Conservation (phyloP, 345 rosid species). For the Melastoma malabathricum region DNA sequence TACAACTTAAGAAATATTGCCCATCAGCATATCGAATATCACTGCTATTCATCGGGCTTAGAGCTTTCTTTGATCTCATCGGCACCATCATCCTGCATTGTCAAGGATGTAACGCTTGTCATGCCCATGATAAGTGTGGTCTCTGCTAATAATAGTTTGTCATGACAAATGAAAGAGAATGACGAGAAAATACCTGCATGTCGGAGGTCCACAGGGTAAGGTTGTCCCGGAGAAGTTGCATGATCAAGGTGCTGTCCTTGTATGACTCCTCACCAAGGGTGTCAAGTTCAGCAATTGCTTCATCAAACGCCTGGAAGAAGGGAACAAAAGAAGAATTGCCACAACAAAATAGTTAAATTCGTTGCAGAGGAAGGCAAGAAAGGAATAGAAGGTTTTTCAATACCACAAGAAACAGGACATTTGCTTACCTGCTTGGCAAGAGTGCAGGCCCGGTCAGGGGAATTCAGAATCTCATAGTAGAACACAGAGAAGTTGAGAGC, state of each 20-base stretch:
- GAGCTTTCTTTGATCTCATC: constrained; percentile 75
- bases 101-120: constrained; percentile 5
- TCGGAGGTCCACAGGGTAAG: constrained; percentile 96
- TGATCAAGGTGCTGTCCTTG: constrained; percentile 87
- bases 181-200: constrained; percentile 50
- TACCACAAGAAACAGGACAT: background rate
- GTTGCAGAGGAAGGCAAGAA: background rate
- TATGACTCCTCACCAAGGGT: constrained; percentile 34
- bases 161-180: background rate
- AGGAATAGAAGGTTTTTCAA: background rate
- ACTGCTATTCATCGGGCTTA: constrained; percentile 57
- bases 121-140: too few species aligned
- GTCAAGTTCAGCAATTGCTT: constrained; percentile 14
- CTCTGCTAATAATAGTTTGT: background rate
- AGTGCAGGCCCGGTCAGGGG: constrained; percentile 22
- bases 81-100: constrained; percentile 55
- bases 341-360: background rate
- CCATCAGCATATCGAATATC: constrained; percentile 15
- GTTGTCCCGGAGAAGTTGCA: constrained; percentile 94
- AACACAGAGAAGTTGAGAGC: constrained; percentile 35
- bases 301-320: constrained; percentile 12
- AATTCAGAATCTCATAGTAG: constrained; percentile 33
- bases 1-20: constrained; percentile 25
- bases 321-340: background rate
- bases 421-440: constrained; percentile 12